A percentile compares a stretch with the other conserved stretches of the same genome.
Conservation (phyloP, 495 filamentous ascomycete genomes). For the Aspergillus egyptiacus region DNA sequence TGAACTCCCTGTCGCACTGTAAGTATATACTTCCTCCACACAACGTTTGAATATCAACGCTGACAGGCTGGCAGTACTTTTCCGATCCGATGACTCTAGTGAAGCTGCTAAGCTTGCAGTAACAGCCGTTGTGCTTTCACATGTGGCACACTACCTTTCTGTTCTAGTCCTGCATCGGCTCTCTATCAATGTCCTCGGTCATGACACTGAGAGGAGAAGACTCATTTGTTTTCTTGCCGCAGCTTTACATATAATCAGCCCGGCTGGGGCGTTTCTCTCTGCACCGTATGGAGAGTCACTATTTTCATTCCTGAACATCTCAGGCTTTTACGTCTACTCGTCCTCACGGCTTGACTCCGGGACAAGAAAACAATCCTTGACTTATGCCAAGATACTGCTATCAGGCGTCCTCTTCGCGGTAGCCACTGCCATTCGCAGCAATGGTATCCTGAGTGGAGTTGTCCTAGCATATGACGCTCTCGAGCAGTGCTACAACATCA, state of each 20-base stretch:
- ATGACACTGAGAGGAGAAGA: constrained; percentile 22
- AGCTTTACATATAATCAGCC: constrained; percentile 71
- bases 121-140: constrained; percentile 58
- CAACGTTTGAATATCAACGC: background rate
- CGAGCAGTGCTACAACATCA: constrained; percentile 25
- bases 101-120: constrained; percentile 32
- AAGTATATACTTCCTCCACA: constrained; percentile 9
- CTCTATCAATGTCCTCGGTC: constrained; percentile 33
- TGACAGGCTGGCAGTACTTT: constrained; percentile 21
- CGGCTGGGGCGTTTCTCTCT: constrained; percentile 84
- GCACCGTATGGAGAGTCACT: constrained; percentile 79
- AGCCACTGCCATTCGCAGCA: constrained; percentile 73
- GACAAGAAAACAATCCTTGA: constrained; percentile 15
- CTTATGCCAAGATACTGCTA: constrained; percentile 47
- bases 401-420: constrained; percentile 65
- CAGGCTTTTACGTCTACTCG: constrained; percentile 65
- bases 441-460: constrained; percentile 79
- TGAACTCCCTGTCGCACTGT: constrained; percentile 47
- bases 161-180: constrained; percentile 62
- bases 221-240: constrained; percentile 61
- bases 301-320: constrained; percentile 72
- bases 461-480: constrained; percentile 57
- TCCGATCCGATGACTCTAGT: constrained; percentile 18
- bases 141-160: constrained; percentile 67
- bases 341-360: constrained; percentile 41